phyloP scores from a whole-genome alignment of 169 alveolate species.

The Plasmodium vivax region DNA sequence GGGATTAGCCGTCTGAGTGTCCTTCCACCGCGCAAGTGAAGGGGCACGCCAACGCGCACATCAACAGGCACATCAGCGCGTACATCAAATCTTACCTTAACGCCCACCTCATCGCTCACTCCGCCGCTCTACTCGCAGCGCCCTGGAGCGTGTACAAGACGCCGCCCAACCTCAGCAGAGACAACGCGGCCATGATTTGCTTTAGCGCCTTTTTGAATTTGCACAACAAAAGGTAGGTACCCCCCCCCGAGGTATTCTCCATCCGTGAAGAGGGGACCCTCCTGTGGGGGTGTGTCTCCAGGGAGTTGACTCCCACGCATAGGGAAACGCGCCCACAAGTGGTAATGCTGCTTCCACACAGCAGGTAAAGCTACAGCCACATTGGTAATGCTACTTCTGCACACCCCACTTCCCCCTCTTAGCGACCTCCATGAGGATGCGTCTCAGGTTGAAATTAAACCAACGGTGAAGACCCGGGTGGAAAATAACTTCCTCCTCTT shows the following conservation, averaged over 20 bases:
- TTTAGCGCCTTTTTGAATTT: slow-evolving; percentile 46
- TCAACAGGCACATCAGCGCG: too few relatives aligned
- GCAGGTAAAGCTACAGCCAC: too few relatives aligned
- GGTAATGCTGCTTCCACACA: neutral
- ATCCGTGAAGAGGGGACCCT: neutral
- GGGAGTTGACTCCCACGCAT: neutral
- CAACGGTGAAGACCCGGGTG: slow-evolving; percentile 34
- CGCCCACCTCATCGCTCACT: neutral
- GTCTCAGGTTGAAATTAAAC: slow-evolving; percentile 34
- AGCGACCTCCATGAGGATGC: slow-evolving; percentile 36
- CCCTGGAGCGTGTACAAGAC: slow-evolving; percentile 60
- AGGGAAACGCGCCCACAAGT: neutral
- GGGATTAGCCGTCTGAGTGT: neutral
- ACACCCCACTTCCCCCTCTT: neutral
- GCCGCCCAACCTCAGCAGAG: slow-evolving; percentile 63
- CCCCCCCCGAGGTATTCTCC: neutral
- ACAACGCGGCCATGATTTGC: slow-evolving; percentile 64
- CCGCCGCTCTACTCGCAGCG: neutral
- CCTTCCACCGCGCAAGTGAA: neutral
- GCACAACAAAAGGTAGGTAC: slow-evolving; percentile 36
- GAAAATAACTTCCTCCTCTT: slow-evolving; percentile 60
- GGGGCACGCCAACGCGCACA: neutral
- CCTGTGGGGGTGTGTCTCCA: neutral
- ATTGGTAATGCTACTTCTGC: neutral
- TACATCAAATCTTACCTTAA: too few relatives aligned